These are phyloP conservation scores for Parathielavia appendiculata DNA, from an alignment of 495 filamentous ascomycete species.

Conservation along the genomic window DNA sequence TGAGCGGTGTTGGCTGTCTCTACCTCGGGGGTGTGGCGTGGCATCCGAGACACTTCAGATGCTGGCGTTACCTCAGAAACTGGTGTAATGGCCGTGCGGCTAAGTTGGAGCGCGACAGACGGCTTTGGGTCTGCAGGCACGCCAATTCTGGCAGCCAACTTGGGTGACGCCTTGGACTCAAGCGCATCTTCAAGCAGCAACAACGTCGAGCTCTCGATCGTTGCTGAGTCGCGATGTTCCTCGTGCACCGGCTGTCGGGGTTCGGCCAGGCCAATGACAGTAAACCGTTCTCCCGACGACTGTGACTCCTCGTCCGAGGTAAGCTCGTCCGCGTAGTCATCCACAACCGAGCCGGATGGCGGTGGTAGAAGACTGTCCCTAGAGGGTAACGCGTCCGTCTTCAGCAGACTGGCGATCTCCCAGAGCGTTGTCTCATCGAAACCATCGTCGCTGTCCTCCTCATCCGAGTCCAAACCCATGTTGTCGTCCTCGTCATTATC, in stretches of 20 bases:
- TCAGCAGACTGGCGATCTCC: conserved; percentile 53
- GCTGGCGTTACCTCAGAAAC: conserved; percentile 3
- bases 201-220: conserved; percentile 29
- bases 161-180: conserved; percentile 12
- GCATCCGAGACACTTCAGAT: conserved; percentile 15
- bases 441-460: conserved; percentile 43
- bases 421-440: conserved; percentile 54
- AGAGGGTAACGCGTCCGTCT: conserved; percentile 42
- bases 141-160: conserved; percentile 16
- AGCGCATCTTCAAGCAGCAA: conserved; percentile 22
- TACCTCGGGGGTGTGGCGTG: conserved; percentile 11
- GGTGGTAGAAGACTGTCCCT: conserved; percentile 41
- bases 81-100: not conserved
- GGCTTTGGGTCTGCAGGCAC: conserved; percentile 20
- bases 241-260: conserved; percentile 23
- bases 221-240: conserved; percentile 18
- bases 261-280: conserved; percentile 30
- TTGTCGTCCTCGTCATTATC: conserved; percentile 37
- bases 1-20: conserved; percentile 19
- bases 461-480: conserved; percentile 34
- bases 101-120: conserved; percentile 16
- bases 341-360: conserved; percentile 20
- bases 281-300: conserved; percentile 25
- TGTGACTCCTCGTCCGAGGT: conserved; percentile 33
- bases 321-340: conserved; percentile 30